Evolutionary conservation across 768 basidiomycete species (phyloP).

Genomic region (Lactifluus rugatus): DNA sequence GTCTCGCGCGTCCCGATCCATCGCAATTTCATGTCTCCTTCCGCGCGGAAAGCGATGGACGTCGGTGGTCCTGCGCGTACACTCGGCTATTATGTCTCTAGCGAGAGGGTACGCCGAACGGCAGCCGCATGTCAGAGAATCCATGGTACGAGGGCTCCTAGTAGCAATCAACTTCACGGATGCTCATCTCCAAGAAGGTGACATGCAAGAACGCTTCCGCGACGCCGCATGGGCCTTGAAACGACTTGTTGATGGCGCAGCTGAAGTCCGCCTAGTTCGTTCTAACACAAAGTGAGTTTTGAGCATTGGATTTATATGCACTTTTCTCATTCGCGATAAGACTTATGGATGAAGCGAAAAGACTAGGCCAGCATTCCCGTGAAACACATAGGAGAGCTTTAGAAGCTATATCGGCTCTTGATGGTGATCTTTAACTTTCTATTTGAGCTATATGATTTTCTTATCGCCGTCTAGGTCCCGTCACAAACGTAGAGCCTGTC

Average conservation of each 20-base stretch:
- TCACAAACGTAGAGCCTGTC: constrained; percentile 39
- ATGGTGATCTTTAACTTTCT: not conserved
- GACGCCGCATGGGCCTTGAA: constrained; percentile 20
- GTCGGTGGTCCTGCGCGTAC: constrained; percentile 57
- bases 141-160: constrained; percentile 44
- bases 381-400: not conserved
- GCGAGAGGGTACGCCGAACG: constrained; percentile 67
- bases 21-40: constrained; percentile 59
- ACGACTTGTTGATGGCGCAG: constrained; percentile 4
- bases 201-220: constrained; percentile 48
- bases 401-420: not conserved
- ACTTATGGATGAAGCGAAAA: constrained; percentile 2
- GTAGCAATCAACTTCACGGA: too few relatives aligned
- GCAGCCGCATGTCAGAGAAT: constrained; percentile 57
- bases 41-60: constrained; percentile 58
- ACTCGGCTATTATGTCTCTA: constrained; percentile 70
- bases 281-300: not conserved
- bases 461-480: constrained; percentile 29
- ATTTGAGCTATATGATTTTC: not conserved
- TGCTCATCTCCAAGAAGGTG: not conserved
- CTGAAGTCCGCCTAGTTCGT: not conserved
- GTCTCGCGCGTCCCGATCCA: constrained; percentile 58
- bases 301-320: not conserved
- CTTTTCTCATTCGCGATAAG: not conserved
- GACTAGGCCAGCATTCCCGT: constrained; percentile 3